Base-by-base conservation (phyloP, 2,329 filamentous ascomycete genomes). In the Penicillium sp. region DNA sequence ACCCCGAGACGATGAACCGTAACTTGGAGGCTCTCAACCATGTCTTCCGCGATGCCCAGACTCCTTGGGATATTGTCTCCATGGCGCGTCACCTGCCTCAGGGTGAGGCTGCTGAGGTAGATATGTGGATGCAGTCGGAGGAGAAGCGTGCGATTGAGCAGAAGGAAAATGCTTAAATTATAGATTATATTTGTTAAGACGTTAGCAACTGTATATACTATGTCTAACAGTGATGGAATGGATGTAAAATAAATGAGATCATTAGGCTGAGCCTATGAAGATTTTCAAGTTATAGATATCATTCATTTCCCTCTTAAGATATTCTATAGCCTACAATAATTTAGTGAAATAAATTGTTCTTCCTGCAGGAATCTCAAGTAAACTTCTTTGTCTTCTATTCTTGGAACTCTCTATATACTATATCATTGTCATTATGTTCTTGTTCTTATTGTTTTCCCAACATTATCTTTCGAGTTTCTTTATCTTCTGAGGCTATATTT, bases 1-100 rank as follows among this genome's bases (percentile, higher is more conserved):
- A 60, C 33, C 63, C 64, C 2, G 64, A 66, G 57, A 66, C 64
- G 0, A 66, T 65, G 63, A 65, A 65, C 38, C 62, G 64, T 14
- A 66, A 65, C n/a, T 41, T 66, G 14, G 63, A 66, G 55, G 53
- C 59, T 17, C 42, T 66, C 3, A 64, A 65, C 30, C 55, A 61
- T 49, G 58, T 65, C 45, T 66, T 66, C 57, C 58, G 56, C 2
- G 64, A 67, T 58, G 64, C 64, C 11, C 56, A 55, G 0, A 56
- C 63, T n/a, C 42, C 56, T 0, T 63, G 61, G 64, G 52, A 64
- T 22, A 66, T 66, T 57, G 64, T 66, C 10, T 58, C 60, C 12
- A 65, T 65, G 56, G 63, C 64, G 38, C 57, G 60, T 28, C 43
- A 59, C n/a, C 33, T 65, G n/a, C 64, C 61, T 0, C 58, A 63